These are phyloP conservation scores for Vachellia collinsii DNA, from an alignment of 306 rosid species.

Conservation along the genomic window DNA sequence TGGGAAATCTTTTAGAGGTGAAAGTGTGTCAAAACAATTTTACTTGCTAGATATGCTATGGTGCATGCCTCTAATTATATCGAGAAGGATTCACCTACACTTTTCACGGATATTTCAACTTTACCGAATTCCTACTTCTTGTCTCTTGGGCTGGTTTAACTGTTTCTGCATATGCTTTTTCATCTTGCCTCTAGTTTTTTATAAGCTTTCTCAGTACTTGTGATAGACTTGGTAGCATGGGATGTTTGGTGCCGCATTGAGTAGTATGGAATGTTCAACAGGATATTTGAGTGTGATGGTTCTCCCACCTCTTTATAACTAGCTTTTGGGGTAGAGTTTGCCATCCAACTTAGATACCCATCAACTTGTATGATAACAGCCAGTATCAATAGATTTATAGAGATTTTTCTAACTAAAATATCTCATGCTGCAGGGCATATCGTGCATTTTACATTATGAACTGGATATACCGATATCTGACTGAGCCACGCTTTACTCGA, in stretches of 20 bases:
- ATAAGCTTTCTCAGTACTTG: not conserved
- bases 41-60: constrained; percentile 15
- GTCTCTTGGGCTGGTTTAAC: constrained; percentile 6
- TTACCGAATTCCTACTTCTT: constrained; percentile 6
- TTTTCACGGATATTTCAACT: not conserved
- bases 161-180: constrained; percentile 9
- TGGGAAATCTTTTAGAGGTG: constrained; percentile 9
- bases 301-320: no score
- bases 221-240: no score
- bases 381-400: not conserved
- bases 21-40: not conserved
- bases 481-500: constrained; percentile 66
- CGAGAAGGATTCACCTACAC: not conserved
- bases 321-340: no score
- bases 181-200: constrained; percentile 14
- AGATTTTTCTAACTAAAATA: constrained; percentile 15
- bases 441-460: constrained; percentile 93
- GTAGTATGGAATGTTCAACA: no score
- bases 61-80: not conserved
- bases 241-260: no score
- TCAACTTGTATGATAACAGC: not conserved
- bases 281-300: no score
- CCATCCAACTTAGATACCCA: no score
- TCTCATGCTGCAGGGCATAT: constrained; percentile 71
- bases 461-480: constrained; percentile 96